phyloP scores from a whole-genome alignment of 2,329 filamentous ascomycete genomes.

The Xenosphaeropsis pyriputrescens region DNA sequence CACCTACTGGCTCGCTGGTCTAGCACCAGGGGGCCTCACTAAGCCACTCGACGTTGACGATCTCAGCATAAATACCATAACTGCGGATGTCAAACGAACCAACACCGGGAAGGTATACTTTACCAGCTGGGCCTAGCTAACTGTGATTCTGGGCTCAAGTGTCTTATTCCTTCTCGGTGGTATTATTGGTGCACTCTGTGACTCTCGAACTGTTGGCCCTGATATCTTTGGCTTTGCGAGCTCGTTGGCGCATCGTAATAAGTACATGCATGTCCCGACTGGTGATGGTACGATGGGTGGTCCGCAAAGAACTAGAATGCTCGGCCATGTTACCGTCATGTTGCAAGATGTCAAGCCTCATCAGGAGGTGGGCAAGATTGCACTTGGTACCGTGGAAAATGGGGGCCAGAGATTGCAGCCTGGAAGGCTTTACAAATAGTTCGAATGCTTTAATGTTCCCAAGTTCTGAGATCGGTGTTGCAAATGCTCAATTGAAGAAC shows the following conservation, averaged over 20 bases:
- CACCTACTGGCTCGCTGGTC: conserved; percentile 4
- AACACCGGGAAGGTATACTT: neutral
- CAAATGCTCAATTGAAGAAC: too few relatives aligned
- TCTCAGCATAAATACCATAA: too few relatives aligned
- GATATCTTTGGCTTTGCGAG: conserved; percentile 7
- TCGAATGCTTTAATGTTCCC: too few relatives aligned
- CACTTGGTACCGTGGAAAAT: conserved; percentile 2
- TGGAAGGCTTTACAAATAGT: conserved; percentile 3
- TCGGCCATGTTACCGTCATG: conserved; percentile 6
- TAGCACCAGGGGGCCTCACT: conserved; percentile 1
- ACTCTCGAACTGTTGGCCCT: conserved; percentile 1
- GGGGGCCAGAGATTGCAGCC: conserved; percentile 1
- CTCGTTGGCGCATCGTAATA: conserved; percentile 4
- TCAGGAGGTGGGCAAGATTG: conserved; percentile 6
- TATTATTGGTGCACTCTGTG: conserved; percentile 3
- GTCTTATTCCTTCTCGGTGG: conserved; percentile 2
- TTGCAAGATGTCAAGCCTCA: conserved; percentile 8
- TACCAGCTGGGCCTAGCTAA: conserved; percentile 3
- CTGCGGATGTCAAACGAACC: neutral
- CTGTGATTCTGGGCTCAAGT: neutral
- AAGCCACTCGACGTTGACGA: neutral
- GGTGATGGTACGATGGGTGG: conserved; percentile 3
- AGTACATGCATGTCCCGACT: conserved; percentile 3
- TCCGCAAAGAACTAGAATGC: conserved; percentile 2
- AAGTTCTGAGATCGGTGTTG: too few relatives aligned